Conservation (phyloP, 768 basidiomycete species). For the Tricholoma flavovirens region DNA sequence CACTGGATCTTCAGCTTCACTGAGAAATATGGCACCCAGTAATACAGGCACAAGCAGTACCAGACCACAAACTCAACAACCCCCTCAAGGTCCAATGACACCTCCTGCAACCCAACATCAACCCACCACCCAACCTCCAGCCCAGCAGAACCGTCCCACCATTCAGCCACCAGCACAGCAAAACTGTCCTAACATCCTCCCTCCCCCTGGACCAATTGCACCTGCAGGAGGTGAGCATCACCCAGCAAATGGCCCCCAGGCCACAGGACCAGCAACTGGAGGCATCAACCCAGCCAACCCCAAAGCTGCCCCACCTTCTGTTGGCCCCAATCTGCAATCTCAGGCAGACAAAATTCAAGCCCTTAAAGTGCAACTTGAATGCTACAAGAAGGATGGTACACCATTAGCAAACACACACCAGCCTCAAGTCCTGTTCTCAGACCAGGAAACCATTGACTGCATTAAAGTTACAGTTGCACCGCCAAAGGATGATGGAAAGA, state of each 20-base stretch:
- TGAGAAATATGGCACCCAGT: neutral
- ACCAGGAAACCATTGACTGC: no score
- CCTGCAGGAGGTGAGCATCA: neutral
- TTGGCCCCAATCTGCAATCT: neutral
- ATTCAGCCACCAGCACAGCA: slow-evolving; percentile 1
- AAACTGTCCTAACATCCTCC: neutral
- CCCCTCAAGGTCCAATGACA: neutral
- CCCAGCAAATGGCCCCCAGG: neutral
- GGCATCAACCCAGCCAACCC: neutral
- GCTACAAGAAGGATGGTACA: neutral
- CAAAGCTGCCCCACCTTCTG: neutral
- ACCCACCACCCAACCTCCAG: neutral
- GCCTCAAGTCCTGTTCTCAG: no score
- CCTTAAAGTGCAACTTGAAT: neutral
- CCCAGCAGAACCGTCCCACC: neutral
- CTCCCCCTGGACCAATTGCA: neutral
- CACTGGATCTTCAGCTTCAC: neutral
- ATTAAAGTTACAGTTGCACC: neutral
- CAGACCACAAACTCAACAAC: neutral
- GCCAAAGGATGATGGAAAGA: neutral
- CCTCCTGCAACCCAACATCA: neutral
- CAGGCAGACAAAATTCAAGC: neutral
- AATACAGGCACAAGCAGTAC: neutral
- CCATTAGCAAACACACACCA: no score
- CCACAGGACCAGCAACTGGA: neutral